Evolutionary conservation across 225 moss, liverwort and hornwort species (phyloP).

Genomic region (Physcomitrium patens): DNA sequence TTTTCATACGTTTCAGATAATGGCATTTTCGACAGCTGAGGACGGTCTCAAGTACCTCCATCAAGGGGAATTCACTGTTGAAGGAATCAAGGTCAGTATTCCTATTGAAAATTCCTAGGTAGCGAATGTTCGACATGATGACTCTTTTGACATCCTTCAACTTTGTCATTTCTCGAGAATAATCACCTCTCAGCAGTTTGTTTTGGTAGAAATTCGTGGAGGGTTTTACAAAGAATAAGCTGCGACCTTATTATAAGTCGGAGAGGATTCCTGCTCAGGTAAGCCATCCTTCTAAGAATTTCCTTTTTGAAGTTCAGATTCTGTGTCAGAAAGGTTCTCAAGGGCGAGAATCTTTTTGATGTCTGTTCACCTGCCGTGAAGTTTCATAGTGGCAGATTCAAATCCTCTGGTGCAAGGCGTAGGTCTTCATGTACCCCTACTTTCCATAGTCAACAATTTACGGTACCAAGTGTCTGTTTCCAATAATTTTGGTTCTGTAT

Average conservation of each 20-base stretch:
- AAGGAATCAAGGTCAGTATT: conserved; percentile 38
- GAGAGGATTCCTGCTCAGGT: conserved; percentile 60
- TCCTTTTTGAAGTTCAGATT: neutral
- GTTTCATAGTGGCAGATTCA: neutral
- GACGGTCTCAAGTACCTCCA: conserved; percentile 39
- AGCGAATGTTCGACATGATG: neutral
- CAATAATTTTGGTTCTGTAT: neutral
- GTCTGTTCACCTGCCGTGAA: neutral
- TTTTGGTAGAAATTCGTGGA: conserved; percentile 63
- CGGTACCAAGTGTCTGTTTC: neutral
- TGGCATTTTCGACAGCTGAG: conserved; percentile 33
- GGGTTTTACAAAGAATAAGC: conserved; percentile 50
- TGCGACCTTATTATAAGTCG: conserved; percentile 57
- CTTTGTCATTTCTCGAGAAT: neutral
- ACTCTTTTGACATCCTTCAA: neutral
- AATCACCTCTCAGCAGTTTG: neutral
- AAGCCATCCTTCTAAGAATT: neutral
- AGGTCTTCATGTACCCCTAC: neutral
- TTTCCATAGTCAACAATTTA: neutral
- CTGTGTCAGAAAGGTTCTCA: neutral
- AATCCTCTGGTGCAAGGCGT: neutral
- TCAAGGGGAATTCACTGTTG: conserved; percentile 37
- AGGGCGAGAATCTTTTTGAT: neutral
- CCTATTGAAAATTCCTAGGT: neutral
- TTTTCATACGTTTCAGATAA: conserved; percentile 22